These are phyloP conservation scores for Basidiobolus meristosporus DNA, from an alignment of 371 early-diverging fungal species.

Conservation along the genomic window DNA sequence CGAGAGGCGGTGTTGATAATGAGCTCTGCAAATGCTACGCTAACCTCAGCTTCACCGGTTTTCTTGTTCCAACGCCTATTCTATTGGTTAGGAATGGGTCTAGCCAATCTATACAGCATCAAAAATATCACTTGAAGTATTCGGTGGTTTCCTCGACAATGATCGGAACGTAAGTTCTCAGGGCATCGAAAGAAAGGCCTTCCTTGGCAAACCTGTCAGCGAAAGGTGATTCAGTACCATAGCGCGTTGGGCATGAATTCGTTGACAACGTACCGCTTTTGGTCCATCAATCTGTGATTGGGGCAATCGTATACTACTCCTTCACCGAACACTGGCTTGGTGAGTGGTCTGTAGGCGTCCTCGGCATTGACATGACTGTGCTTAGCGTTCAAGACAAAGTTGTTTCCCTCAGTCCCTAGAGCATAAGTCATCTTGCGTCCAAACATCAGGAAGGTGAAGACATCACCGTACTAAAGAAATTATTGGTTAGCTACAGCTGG, in stretches of 20 bases:
- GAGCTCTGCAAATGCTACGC: conserved; percentile 67
- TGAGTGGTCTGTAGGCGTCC: conserved; percentile 83
- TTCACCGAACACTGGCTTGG: conserved; percentile 86
- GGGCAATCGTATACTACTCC: conserved; percentile 94
- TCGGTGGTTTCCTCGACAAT: conserved; percentile 61
- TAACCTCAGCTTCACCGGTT: conserved; percentile 38
- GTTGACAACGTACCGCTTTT: no score
- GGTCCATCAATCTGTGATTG: conserved; percentile 87
- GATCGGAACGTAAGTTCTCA: conserved; percentile 75
- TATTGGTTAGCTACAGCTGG: no score
- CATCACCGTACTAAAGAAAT: conserved; percentile 89
- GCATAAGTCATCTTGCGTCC: conserved; percentile 79
- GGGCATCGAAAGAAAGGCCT: conserved; percentile 67
- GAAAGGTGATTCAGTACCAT: no score
- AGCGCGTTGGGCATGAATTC: no score
- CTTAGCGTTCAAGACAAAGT: conserved; percentile 88
- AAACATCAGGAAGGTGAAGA: conserved; percentile 84
- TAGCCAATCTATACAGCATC: background rate
- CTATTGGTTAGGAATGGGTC: no score
- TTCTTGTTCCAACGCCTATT: conserved; percentile 21
- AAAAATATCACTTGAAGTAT: conserved; percentile 31
- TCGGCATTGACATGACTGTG: conserved; percentile 78
- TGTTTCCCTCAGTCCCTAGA: conserved; percentile 83
- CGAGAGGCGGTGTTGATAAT: conserved; percentile 90
- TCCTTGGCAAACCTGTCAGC: conserved; percentile 93